Evolutionary conservation across 1,284 basidiomycete species (phyloP).

Genomic region (Mycosarcoma maydis): DNA sequence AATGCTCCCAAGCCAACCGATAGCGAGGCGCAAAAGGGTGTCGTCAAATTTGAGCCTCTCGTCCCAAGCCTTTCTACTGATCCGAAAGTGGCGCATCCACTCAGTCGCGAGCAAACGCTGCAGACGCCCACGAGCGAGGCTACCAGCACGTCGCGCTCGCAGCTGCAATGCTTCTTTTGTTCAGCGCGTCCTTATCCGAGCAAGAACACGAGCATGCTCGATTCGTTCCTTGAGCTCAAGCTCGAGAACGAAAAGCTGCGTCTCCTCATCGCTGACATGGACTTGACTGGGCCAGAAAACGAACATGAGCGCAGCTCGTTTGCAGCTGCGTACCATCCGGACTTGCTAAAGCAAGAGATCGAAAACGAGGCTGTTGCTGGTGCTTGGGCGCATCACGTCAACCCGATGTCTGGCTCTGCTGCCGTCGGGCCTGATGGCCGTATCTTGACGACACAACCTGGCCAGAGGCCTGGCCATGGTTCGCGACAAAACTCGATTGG

Average conservation of each 20-base stretch:
- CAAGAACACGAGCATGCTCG: constrained; percentile 61
- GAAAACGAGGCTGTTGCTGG: constrained; percentile 27
- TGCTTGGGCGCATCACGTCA: constrained; percentile 27
- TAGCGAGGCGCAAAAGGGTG: constrained; percentile 14
- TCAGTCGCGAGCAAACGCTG: constrained; percentile 37
- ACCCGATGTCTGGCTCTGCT: constrained; percentile 39
- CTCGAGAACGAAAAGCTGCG: constrained; percentile 62
- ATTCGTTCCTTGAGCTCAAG: constrained; percentile 63
- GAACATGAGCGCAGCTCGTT: constrained; percentile 27
- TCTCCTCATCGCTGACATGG: constrained; percentile 45
- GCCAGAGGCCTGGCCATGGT: constrained; percentile 10
- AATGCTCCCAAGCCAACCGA: constrained; percentile 4
- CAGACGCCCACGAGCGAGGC: constrained; percentile 42
- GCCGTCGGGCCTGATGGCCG: constrained; percentile 35
- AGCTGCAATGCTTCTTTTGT: constrained; percentile 60
- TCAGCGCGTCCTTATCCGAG: constrained; percentile 56
- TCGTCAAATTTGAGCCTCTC: constrained; percentile 34
- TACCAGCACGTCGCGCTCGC: constrained; percentile 18
- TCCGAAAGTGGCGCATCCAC: constrained; percentile 33
- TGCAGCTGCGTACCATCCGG: constrained; percentile 40
- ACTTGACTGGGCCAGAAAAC: constrained; percentile 29
- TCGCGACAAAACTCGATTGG: constrained; percentile 40
- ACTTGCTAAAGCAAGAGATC: constrained; percentile 47
- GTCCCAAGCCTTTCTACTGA: constrained; percentile 14
- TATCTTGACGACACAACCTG: constrained; percentile 8